Evolutionary conservation across 2,329 filamentous ascomycete species (phyloP).

Genomic region (Talaromyces sp.): DNA sequence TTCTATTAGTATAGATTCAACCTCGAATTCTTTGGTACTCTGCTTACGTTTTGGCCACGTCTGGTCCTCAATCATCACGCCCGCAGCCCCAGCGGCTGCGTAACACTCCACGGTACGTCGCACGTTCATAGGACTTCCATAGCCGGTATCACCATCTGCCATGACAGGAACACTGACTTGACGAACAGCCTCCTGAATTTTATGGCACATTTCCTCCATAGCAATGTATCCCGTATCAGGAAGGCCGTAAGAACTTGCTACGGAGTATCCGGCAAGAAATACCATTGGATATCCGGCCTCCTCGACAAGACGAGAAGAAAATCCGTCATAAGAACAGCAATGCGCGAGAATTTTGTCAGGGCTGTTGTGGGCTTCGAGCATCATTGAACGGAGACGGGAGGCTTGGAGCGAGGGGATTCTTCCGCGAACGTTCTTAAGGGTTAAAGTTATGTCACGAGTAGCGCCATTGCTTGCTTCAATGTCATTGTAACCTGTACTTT

Average conservation of each 20-base stretch:
- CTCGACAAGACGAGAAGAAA: constrained; percentile 44
- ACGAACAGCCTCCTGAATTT: constrained; percentile 43
- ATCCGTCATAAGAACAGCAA: constrained; percentile 43
- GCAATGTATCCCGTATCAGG: constrained; percentile 52
- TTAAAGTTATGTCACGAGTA: constrained; percentile 1
- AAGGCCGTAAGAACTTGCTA: constrained; percentile 42
- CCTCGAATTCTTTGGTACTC: neutral
- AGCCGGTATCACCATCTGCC: constrained; percentile 55
- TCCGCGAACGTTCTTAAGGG: constrained; percentile 13
- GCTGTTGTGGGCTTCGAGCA: constrained; percentile 38
- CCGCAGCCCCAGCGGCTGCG: constrained; percentile 48
- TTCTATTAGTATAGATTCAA: neutral
- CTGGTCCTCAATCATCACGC: constrained; percentile 53
- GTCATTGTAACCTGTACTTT: neutral
- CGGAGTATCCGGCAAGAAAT: constrained; percentile 44
- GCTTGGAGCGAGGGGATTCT: constrained; percentile 6
- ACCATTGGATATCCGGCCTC: constrained; percentile 47
- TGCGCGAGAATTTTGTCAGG: constrained; percentile 46
- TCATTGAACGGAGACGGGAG: constrained; percentile 34
- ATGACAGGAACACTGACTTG: constrained; percentile 48
- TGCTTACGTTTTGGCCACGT: constrained; percentile 44
- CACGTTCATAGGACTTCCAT: constrained; percentile 34
- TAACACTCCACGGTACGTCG: constrained; percentile 30
- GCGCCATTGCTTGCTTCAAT: neutral
- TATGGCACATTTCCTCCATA: constrained; percentile 46